Conservation (phyloP, 2,329 filamentous ascomycete genomes). For the Tolypocladium pustulatum region DNA sequence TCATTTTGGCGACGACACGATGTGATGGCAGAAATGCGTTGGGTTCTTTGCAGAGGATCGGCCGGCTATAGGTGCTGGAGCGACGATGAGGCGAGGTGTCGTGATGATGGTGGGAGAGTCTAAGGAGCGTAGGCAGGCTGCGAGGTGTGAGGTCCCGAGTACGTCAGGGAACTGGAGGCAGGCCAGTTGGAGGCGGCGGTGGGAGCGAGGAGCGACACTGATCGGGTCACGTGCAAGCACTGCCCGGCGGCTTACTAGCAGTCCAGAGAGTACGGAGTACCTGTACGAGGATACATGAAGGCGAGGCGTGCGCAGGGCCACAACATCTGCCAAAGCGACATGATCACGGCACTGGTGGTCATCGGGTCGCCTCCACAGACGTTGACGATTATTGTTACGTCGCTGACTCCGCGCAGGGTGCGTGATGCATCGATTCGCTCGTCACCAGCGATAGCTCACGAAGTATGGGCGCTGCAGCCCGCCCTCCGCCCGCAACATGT, state of each 20-base stretch:
- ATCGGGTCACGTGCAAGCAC: constrained; percentile 1
- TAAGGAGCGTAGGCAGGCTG: constrained; percentile 14
- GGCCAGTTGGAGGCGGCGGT: constrained; percentile 9
- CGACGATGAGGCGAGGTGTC: constrained; percentile 9
- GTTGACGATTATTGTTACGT: neutral
- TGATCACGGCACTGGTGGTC: neutral
- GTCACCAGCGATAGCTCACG: neutral
- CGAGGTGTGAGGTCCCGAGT: constrained; percentile 17
- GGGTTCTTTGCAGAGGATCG: neutral
- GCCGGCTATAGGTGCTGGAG: neutral
- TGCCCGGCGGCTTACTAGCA: too few relatives aligned
- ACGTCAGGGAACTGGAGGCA: constrained; percentile 23
- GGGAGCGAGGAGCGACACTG: constrained; percentile 1
- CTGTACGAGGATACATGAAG: neutral
- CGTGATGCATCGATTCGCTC: neutral
- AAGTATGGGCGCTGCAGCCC: neutral
- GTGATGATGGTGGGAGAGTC: constrained; percentile 16
- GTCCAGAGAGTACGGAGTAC: too few relatives aligned
- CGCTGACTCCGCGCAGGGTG: neutral
- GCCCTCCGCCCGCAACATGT: neutral
- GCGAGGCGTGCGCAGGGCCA: neutral
- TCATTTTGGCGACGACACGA: constrained; percentile 52
- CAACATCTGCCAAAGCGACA: neutral
- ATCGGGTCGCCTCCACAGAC: neutral
- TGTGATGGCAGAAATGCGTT: neutral